Evolutionary conservation across 306 rosid species (phyloP).

Genomic region (Pyrus betulifolia): DNA sequence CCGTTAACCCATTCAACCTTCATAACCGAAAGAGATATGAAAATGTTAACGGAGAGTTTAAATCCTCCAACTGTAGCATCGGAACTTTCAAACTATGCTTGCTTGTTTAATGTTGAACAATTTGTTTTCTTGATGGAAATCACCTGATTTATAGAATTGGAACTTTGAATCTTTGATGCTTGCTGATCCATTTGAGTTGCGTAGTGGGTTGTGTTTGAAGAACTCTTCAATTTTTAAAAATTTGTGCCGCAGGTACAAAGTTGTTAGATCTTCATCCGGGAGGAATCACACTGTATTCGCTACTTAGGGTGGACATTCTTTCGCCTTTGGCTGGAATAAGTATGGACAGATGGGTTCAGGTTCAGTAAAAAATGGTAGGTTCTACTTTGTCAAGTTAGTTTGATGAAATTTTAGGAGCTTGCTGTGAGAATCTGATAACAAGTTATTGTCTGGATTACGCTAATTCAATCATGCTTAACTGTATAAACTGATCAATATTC

Average conservation of each 20-base stretch:
- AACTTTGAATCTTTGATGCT: not conserved
- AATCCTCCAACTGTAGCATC: constrained; percentile 72
- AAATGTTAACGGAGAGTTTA: too few species aligned
- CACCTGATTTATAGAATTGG: not conserved
- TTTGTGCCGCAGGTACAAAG: constrained; percentile 43
- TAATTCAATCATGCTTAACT: not conserved
- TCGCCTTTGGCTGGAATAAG: constrained; percentile 96
- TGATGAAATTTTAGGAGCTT: not conserved
- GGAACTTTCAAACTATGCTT: constrained; percentile 78
- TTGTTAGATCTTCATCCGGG: constrained; percentile 78
- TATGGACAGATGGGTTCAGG: constrained; percentile 94
- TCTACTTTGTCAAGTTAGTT: constrained; percentile 3
- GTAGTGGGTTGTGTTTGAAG: not conserved
- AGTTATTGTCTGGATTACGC: constrained; percentile 6
- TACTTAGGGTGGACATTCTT: constrained; percentile 71
- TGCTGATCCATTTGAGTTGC: not conserved
- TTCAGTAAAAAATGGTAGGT: constrained; percentile 63
- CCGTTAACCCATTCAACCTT: too few species aligned
- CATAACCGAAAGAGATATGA: too few species aligned
- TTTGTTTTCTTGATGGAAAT: not conserved
- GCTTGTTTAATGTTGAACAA: not conserved
- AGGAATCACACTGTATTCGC: constrained; percentile 76
- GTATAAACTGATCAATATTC: too few species aligned
- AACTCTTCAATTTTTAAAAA: not conserved
- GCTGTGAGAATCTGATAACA: not conserved